Evolutionary conservation across 2,329 filamentous ascomycete genomes (phyloP).

Genomic region (Laburnicola sp.): DNA sequence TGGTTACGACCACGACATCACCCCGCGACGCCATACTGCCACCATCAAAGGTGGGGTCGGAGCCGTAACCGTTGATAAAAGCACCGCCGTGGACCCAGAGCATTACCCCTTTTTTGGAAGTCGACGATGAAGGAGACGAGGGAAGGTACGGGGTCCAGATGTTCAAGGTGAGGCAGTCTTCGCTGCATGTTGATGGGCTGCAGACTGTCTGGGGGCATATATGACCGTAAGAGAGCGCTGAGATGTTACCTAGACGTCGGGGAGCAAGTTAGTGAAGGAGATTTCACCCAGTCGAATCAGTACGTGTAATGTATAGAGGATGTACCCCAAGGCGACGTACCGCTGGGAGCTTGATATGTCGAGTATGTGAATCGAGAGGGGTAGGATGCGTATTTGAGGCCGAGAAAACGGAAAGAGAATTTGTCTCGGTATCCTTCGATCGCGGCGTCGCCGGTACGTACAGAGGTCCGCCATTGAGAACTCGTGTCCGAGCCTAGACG

Average conservation of each 20-base stretch:
- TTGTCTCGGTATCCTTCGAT: conserved; percentile 47
- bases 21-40: conserved; percentile 14
- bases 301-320: too few species aligned
- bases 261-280: too few species aligned
- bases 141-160: conserved; percentile 45
- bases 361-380: conserved; percentile 52
- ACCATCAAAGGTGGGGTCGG: conserved; percentile 15
- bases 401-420: conserved; percentile 55
- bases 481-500: conserved; percentile 5
- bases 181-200: too few species aligned
- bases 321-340: too few species aligned
- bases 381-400: conserved; percentile 50
- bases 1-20: conserved; percentile 14
- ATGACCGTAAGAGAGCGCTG: too few species aligned
- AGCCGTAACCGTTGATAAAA: conserved; percentile 8
- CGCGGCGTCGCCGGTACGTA: conserved; percentile 23
- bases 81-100: conserved; percentile 18
- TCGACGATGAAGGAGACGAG: conserved; percentile 44
- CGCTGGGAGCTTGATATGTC: too few species aligned
- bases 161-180: conserved; percentile 52
- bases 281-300: too few species aligned
- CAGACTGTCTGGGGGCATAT: too few species aligned
- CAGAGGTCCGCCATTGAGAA: conserved; percentile 20
- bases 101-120: conserved; percentile 16
- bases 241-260: too few species aligned